Evolutionary conservation across 2,329 filamentous ascomycete species (phyloP), one percentile per base, ranked within the genome.

Genomic region (Venturia effusa): DNA sequence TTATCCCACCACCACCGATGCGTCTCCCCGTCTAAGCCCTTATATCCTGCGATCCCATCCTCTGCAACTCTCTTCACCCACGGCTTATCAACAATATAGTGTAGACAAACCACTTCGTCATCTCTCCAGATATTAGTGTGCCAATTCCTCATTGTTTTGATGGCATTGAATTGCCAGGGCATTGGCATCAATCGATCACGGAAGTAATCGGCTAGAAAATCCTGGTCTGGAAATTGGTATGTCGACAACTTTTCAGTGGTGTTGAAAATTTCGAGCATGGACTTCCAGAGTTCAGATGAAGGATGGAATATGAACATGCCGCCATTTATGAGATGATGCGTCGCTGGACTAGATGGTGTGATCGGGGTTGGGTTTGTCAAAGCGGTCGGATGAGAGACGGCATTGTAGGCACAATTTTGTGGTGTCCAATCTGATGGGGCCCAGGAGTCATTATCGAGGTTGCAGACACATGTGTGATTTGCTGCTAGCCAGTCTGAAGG

Each of bases 81-180:
- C 17, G 81, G 81, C 71, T 83, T 83, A 67, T 83, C 80, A 7
- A 82, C 80, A 64, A 83, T 81, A 63, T 82, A 83, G 67, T 83
- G 81, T 61, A 82, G 64, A 8, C 77, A 77, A 0, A 76, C 72
- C 4, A 83, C 77, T 34, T 78, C 74, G 1, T 76, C 75, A 65
- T 83, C 80, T 4, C 73, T 71, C 81, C 81, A 83, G 27, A 82
- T 77, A 41, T 77, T 75, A 5, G 71, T 64, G 67, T 83, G 81
- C 78, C 80, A 81, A 68, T 83, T 82, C 40, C 77, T 71, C 76
- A 79, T 80, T 13, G 80, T 83, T 70, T 83, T 83, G 11, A 83
- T 70, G 2, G 80, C 81, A 67, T 83, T 83, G 59, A 75, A 80
- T 61, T 78, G 77, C 80, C 80, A 83, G 0, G 74, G 74, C 10